These are phyloP conservation scores for Paramecium sexaurelia DNA, from an alignment of 73 alveolate genomes.

Conservation along the genomic window DNA sequence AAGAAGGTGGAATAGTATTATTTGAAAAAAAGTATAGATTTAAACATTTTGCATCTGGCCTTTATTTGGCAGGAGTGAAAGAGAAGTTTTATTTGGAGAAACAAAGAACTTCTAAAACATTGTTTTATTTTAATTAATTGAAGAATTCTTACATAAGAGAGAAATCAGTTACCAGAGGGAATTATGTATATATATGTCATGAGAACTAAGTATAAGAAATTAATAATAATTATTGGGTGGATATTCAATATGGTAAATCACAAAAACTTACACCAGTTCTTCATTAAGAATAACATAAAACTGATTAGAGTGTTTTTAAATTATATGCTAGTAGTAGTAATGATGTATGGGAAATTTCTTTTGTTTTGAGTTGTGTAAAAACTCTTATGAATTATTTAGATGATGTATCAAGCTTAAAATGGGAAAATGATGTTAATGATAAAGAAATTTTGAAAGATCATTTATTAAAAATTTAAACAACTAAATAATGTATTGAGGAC, in stretches of 20 bases:
- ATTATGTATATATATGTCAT: constrained; percentile 52
- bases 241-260: neutral
- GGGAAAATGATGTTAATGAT: constrained; percentile 15
- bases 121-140: neutral
- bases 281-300: constrained; percentile 22
- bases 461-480: constrained; percentile 5
- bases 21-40: constrained; percentile 64
- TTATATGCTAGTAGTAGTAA: constrained; percentile 47
- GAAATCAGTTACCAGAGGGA: neutral
- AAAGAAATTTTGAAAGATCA: constrained; percentile 25
- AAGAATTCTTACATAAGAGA: neutral
- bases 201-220: neutral
- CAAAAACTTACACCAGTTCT: neutral
- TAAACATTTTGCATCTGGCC: constrained; percentile 58
- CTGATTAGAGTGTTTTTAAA: constrained; percentile 63
- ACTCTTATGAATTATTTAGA: constrained; percentile 48
- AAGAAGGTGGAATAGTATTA: constrained; percentile 60
- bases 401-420: constrained; percentile 2
- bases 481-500: constrained; percentile 51
- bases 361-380: constrained; percentile 48
- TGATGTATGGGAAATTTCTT: constrained; percentile 71
- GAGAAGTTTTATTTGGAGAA: constrained; percentile 45
- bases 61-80: constrained; percentile 57
- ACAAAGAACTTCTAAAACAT: neutral
- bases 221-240: constrained; percentile 4